phyloP scores from a whole-genome alignment of 495 filamentous ascomycete species.

The Friedmanniomyces simplex region DNA sequence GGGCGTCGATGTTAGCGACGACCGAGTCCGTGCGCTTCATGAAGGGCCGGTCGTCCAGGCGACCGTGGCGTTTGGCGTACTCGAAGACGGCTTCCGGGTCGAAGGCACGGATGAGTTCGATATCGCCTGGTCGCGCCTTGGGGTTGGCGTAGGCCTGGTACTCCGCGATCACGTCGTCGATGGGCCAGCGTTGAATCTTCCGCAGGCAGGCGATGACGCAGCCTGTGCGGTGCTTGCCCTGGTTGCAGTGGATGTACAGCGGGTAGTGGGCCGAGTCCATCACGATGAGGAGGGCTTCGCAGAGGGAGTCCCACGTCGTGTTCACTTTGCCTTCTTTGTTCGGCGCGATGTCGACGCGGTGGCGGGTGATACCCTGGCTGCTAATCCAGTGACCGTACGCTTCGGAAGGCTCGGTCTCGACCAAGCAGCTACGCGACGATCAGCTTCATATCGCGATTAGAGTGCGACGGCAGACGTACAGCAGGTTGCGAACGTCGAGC shows the following conservation, averaged over 20 bases:
- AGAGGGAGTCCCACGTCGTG: conserved; percentile 51
- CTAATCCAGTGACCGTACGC: conserved; percentile 51
- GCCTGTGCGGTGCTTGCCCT: conserved; percentile 82
- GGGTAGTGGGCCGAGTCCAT: conserved; percentile 60
- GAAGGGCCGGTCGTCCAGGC: conserved; percentile 7
- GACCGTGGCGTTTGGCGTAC: conserved; percentile 13
- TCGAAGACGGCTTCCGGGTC: conserved; percentile 25
- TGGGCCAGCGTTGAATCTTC: conserved; percentile 50
- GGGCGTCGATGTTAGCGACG: conserved; percentile 11
- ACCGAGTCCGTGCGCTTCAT: conserved; percentile 15
- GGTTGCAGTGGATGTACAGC: conserved; percentile 77
- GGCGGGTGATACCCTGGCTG: conserved; percentile 52
- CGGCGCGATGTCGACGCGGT: conserved; percentile 58
- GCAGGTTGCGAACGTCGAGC: conserved; percentile 60
- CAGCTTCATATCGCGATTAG: conserved; percentile 3
- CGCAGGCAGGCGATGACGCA: conserved; percentile 67
- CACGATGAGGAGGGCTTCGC: conserved; percentile 51
- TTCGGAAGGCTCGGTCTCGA: conserved; percentile 51
- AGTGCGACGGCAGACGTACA: conserved; percentile 41
- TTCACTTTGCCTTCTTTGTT: conserved; percentile 53
- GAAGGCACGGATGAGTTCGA: conserved; percentile 42
- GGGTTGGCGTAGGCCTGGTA: conserved; percentile 56
- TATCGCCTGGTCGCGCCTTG: conserved; percentile 48
- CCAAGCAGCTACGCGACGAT: conserved; percentile 51
- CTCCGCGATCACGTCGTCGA: conserved; percentile 49